These are phyloP conservation scores for Albizia julibrissin DNA, from an alignment of 306 rosid genomes.

Conservation along the genomic window DNA sequence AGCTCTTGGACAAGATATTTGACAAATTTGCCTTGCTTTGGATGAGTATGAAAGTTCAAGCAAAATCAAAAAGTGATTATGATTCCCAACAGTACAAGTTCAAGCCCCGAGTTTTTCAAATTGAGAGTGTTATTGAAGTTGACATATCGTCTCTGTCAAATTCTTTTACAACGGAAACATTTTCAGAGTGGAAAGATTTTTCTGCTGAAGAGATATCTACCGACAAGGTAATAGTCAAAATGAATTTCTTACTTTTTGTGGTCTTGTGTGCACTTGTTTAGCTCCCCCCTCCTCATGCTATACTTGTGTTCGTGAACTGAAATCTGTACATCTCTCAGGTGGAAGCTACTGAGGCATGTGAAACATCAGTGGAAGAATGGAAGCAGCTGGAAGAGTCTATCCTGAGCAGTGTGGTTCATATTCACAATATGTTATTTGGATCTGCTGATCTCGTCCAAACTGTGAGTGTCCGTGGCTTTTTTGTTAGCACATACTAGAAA, in stretches of 20 bases:
- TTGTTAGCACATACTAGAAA: not conserved
- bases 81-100: slow-evolving; percentile 72
- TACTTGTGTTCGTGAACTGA: slow-evolving; percentile 2
- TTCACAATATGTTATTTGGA: slow-evolving; percentile 78
- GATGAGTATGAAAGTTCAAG: slow-evolving; percentile 57
- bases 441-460: slow-evolving; percentile 56
- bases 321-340: slow-evolving; percentile 44
- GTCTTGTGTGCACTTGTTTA: not conserved
- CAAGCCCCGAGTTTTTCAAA: slow-evolving; percentile 67
- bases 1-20: slow-evolving; percentile 73
- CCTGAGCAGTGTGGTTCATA: slow-evolving; percentile 50
- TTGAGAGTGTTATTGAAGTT: slow-evolving; percentile 71
- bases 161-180: slow-evolving; percentile 45
- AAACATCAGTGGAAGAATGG: slow-evolving; percentile 68
- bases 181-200: slow-evolving; percentile 73
- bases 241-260: slow-evolving; percentile 13
- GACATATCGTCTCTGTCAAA: slow-evolving; percentile 53
- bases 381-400: slow-evolving; percentile 63
- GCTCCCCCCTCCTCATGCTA: not conserved
- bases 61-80: slow-evolving; percentile 57
- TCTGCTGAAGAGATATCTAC: slow-evolving; percentile 39
- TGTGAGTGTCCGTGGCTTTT: slow-evolving; percentile 52
- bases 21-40: slow-evolving; percentile 64
- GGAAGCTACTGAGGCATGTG: slow-evolving; percentile 52
- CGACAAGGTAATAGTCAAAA: slow-evolving; percentile 38